Evolutionary conservation across 257 asterid genomes (phyloP).

Genomic region (Penstemon barbatus): DNA sequence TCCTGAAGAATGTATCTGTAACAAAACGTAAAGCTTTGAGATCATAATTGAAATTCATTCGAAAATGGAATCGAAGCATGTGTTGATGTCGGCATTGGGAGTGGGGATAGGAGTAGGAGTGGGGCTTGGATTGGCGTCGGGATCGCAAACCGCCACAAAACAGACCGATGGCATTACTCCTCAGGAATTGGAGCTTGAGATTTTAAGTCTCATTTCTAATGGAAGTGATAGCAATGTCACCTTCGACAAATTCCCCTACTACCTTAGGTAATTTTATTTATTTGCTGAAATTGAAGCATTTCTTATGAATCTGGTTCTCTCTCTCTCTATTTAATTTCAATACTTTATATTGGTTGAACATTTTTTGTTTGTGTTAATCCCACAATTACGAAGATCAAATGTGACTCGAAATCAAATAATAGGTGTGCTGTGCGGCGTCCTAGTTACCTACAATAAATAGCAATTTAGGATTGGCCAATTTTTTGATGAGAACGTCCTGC

Average conservation of each 20-base stretch:
- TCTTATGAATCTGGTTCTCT: not conserved
- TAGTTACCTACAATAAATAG: no score
- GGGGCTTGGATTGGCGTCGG: constrained; percentile 77
- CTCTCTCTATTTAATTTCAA: not conserved
- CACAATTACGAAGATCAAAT: no score
- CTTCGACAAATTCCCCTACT: constrained; percentile 74
- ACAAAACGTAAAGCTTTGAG: not conserved
- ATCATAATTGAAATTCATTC: not conserved
- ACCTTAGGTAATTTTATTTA: constrained; percentile 47
- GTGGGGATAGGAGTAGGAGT: constrained; percentile 82
- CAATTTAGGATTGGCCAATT: no score
- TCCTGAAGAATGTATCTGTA: not conserved
- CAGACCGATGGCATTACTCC: constrained; percentile 45
- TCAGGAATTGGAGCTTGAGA: constrained; percentile 63
- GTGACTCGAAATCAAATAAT: no score
- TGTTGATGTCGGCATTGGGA: constrained; percentile 73
- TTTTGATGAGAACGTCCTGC: no score
- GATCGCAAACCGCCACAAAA: constrained; percentile 49
- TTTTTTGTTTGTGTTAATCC: no score
- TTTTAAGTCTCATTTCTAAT: constrained; percentile 52
- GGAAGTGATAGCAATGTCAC: constrained; percentile 61
- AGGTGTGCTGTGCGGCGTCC: no score
- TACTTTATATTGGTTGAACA: no score
- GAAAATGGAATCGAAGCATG: constrained; percentile 64
- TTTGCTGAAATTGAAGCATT: no score